Evolutionary conservation across 1,284 basidiomycete genomes (phyloP).

Genomic region (Trametes polyzona): DNA sequence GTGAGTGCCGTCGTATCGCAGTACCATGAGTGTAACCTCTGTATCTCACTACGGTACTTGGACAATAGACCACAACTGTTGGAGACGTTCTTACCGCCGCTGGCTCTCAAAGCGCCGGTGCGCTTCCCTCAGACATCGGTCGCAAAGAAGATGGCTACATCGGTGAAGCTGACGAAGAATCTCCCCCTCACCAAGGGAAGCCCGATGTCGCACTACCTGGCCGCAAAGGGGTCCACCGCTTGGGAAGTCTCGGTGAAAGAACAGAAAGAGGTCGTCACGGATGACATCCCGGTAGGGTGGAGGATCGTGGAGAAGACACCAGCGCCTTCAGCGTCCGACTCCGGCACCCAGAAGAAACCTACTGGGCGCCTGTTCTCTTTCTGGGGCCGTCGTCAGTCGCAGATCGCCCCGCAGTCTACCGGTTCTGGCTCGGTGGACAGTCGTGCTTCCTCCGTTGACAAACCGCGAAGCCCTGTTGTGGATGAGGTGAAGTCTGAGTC

Average conservation of each 20-base stretch:
- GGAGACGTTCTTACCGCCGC: constrained; percentile 34
- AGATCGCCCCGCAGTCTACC: constrained; percentile 10
- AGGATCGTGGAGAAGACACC: constrained; percentile 53
- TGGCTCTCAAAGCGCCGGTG: constrained; percentile 37
- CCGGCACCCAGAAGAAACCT: constrained; percentile 51
- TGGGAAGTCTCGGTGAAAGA: constrained; percentile 73
- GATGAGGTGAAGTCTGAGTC: constrained; percentile 18
- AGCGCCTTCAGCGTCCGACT: constrained; percentile 29
- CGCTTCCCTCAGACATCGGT: constrained; percentile 58
- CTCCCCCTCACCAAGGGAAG: constrained; percentile 54
- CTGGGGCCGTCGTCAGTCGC: constrained; percentile 53
- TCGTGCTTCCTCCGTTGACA: constrained; percentile 17
- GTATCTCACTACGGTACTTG: neutral
- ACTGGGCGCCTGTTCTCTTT: constrained; percentile 69
- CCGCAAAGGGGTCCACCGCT: constrained; percentile 69
- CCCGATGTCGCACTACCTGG: constrained; percentile 65
- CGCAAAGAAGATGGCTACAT: constrained; percentile 58
- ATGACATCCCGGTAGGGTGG: constrained; percentile 69
- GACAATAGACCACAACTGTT: constrained; percentile 29
- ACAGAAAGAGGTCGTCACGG: constrained; percentile 49
- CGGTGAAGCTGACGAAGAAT: constrained; percentile 65
- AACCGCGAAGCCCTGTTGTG: constrained; percentile 15
- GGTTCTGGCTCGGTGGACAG: neutral
- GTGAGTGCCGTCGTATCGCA: constrained; percentile 49
- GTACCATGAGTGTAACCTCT: neutral